Evolutionary conservation across 768 basidiomycete genomes (phyloP).

Genomic region (Cantharellus cinnabarinus): DNA sequence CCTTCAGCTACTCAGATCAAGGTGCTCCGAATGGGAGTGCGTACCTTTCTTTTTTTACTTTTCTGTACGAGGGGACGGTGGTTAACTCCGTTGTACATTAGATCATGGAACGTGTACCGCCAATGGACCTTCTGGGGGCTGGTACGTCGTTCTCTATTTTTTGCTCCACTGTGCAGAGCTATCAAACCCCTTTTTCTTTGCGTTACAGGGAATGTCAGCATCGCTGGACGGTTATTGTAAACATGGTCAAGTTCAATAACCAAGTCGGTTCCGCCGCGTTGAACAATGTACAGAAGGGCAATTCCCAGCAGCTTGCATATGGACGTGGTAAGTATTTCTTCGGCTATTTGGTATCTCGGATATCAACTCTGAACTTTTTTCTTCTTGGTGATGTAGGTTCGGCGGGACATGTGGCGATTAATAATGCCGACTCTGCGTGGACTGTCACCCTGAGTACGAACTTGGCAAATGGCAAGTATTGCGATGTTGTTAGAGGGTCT

Average conservation of each 20-base stretch:
- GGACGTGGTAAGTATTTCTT: constrained; percentile 4
- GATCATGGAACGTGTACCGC: background rate
- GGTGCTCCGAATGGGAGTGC: constrained; percentile 41
- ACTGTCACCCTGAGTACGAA: constrained; percentile 4
- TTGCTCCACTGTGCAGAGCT: background rate
- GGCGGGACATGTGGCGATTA: constrained; percentile 4
- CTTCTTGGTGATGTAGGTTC: constrained; percentile 3
- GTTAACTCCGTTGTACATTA: no score
- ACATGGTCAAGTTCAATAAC: constrained; percentile 7
- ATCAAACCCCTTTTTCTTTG: background rate
- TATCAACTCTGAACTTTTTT: background rate
- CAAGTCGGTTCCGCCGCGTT: constrained; percentile 2
- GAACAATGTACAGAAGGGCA: constrained; percentile 2
- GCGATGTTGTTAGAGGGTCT: constrained; percentile 5
- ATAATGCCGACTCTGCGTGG: constrained; percentile 1
- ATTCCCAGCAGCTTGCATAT: constrained; percentile 5
- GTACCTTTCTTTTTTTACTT: background rate
- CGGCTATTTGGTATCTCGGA: background rate
- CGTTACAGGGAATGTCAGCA: constrained; percentile 5
- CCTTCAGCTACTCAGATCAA: constrained; percentile 22
- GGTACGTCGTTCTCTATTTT: background rate
- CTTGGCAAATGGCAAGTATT: constrained; percentile 4
- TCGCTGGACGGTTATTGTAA: constrained; percentile 6
- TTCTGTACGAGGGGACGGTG: background rate
- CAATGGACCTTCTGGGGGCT: constrained; percentile 4